phyloP scores from a whole-genome alignment of 2,329 filamentous ascomycete genomes.

The Fusarium anguioides region DNA sequence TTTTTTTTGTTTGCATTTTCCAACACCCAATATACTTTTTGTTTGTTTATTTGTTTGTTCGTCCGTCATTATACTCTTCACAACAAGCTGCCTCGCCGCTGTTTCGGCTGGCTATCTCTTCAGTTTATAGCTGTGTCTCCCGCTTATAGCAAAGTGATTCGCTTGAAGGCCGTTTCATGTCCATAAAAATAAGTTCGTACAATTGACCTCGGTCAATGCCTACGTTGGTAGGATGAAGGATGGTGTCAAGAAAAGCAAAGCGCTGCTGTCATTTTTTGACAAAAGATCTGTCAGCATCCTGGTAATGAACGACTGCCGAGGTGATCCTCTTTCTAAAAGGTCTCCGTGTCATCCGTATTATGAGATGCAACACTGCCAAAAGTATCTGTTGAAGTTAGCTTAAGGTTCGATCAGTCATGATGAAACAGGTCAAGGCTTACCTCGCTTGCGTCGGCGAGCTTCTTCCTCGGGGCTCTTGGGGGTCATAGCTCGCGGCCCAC shows the following conservation, averaged over 20 bases:
- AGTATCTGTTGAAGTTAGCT: conserved; percentile 48
- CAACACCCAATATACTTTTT: conserved; percentile 6
- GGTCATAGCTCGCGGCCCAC: conserved; percentile 70
- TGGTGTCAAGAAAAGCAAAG: conserved; percentile 11
- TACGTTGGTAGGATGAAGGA: background rate
- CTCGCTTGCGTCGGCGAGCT: conserved; percentile 65
- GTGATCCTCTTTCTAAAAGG: conserved; percentile 46
- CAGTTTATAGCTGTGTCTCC: conserved; percentile 37
- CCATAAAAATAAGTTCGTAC: conserved; percentile 12
- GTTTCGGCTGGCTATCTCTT: conserved; percentile 15
- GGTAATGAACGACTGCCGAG: conserved; percentile 6
- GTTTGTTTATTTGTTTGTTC: conserved; percentile 9
- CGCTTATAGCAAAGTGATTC: conserved; percentile 22
- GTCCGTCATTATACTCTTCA: conserved; percentile 30
- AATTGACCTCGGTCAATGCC: conserved; percentile 12
- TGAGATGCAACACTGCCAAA: conserved; percentile 51
- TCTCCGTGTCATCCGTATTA: conserved; percentile 53
- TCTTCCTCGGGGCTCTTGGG: conserved; percentile 64
- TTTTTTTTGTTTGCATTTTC: conserved; percentile 33
- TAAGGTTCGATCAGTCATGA: background rate
- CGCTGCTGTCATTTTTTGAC: conserved; percentile 9
- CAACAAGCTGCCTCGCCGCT: conserved; percentile 18
- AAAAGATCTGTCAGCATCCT: conserved; percentile 8
- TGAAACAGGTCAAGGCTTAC: conserved; percentile 51
- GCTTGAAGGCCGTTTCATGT: conserved; percentile 18